Evolutionary conservation across 805 yeast species (phyloP).

Genomic region (Saccharomycopsis fodiens): DNA sequence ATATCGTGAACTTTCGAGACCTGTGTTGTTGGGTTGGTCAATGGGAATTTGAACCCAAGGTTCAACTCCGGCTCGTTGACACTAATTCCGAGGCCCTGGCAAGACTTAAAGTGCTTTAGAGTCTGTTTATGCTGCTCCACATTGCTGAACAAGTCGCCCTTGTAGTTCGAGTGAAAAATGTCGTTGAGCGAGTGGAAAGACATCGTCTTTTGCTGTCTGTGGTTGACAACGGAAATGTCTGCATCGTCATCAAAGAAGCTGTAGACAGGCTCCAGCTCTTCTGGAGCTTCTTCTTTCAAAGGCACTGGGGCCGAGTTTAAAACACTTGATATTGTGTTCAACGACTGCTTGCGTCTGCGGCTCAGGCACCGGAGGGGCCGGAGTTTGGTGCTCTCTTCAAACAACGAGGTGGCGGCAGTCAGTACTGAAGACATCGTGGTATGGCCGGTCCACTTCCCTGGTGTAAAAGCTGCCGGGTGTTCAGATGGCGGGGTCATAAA

Average conservation of each 20-base stretch:
- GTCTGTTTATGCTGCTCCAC: not conserved
- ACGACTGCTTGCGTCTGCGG: conserved; percentile 10
- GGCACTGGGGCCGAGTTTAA: conserved; percentile 5
- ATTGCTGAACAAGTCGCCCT: conserved; percentile 10
- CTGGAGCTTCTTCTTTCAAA: not conserved
- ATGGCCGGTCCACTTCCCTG: not conserved
- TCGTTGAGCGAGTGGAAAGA: conserved; percentile 15
- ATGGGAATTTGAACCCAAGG: conserved; percentile 13
- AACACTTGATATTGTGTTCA: conserved; percentile 9
- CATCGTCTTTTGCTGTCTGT: conserved; percentile 4
- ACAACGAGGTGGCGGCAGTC: conserved; percentile 17
- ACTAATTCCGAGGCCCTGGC: conserved; percentile 10
- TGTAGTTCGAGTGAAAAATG: not conserved
- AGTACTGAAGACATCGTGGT: conserved; percentile 5
- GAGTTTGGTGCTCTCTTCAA: conserved; percentile 17
- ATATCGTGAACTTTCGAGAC: not conserved
- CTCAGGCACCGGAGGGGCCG: conserved; percentile 19
- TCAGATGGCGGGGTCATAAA: not conserved
- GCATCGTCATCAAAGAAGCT: conserved; percentile 1
- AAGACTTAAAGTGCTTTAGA: conserved; percentile 16
- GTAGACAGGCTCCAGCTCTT: not conserved
- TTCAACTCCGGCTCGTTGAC: conserved; percentile 2
- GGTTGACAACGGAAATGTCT: not conserved
- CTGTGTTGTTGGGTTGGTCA: not conserved
- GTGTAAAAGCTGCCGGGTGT: conserved; percentile 2